Base-by-base conservation (phyloP, 2,329 filamentous ascomycete species). In the Clonostachys rosea region DNA sequence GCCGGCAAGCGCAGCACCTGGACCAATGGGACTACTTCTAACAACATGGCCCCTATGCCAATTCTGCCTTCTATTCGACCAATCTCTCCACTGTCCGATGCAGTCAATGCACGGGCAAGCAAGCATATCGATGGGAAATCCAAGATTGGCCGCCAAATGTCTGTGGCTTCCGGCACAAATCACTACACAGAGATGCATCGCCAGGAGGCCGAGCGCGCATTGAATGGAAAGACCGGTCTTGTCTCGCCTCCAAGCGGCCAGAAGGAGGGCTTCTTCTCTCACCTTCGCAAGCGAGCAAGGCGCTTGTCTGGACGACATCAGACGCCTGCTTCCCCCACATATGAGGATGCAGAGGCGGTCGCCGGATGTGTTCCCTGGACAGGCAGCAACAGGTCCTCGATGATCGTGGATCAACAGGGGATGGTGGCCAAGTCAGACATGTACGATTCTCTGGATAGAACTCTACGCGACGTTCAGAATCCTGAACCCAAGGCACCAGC, bases 181-280 rank as follows among this genome's bases (percentile, higher is more conserved):
- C 88, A 97, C 69, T 96, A 96, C 64, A 81, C 90, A 30, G 91
- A 96, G 59, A 73, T 89, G 54, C 91, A 96, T 63, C 81, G 92
- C 47, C 89, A 92, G 68, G 90, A 97, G 66, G 90, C 92, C 13
- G 92, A 97, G 66, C 81, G 89, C 52, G 90, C 91, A 36, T 76
- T 97, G 42, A 96, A 91, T 61, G 94, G 91, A 46, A 84, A 86
- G 58, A 80, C 78, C 34, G 87, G 85, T 18, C 73, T 91, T 20
- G 83, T 80, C 14, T 94, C 90, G 6, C 89, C 91, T 5, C 83
- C 86, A 0, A 85, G 79, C 57, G 88, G 81, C 16, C 88, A 91
- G 48, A 95, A 95, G 62, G 94, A 99, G 66, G 90, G 94, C 66
- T 99, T 99, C 74, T 99, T 99, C 70, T 97, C 94, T 1, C 94